Base-by-base conservation (phyloP, 768 basidiomycete genomes). In the Tricholoma hemisulphureum region DNA sequence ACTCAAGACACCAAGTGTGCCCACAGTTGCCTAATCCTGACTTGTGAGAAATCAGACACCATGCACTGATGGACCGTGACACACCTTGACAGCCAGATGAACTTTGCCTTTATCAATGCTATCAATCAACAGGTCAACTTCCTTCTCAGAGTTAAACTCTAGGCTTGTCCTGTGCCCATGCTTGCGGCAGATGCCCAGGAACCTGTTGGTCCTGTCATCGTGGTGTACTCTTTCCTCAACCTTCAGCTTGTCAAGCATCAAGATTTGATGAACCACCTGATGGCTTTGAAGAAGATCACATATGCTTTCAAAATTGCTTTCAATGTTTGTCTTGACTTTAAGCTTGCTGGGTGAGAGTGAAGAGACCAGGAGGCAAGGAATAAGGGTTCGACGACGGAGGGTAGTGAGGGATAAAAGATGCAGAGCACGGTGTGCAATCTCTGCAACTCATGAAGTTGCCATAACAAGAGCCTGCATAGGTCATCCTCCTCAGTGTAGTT, bases 11-110 rank as follows among this genome's bases (percentile, higher is more conserved):
- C 73, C 71, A 2, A 73, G 16, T 0, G 70, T 67, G 6, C 58
- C 65, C 21, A 72, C 59, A 1, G 69, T 68, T 3, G 68, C 68
- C 67, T 72, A 67, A 31, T 31, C 10, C 29, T n/a, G 29, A 31
- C 29, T 31, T 10, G 10, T 31, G 10, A 31, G 29, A 31, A 31
- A 31, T 31, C 29, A 31, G 10, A 31, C 10, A 10, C 29, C 29
- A 31, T 6, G 6, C 29, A n/a, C n/a, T n/a, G n/a, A n/a, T n/a
- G n/a, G n/a, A 10, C 10, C 29, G 10, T 31, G 6, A 31, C 29
- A 5, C 29, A 31, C 10, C 29, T 31, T 18, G 4, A 11, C 45
- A 10, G 45, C 45, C 16, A 21, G 24, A 46, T 46, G 45, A 2
- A 46, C 45, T 24, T 46, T n/a, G n/a, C n/a, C n/a, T n/a, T n/a